Evolutionary conservation across 805 yeast genomes (phyloP), one percentile per base, ranked within the genome.

Genomic region (Komagataella phaffii): DNA sequence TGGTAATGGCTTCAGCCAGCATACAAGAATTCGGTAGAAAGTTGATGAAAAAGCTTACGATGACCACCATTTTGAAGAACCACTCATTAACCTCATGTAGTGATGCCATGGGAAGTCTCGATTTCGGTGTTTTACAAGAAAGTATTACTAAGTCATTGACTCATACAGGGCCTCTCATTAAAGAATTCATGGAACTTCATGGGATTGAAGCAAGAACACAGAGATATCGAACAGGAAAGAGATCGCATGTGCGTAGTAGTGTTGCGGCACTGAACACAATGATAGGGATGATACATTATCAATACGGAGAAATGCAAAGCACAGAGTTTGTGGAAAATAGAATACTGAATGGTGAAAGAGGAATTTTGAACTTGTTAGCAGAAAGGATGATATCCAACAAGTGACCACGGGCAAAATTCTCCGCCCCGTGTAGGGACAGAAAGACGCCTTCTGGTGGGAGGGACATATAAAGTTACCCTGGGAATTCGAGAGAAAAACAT

Each of bases 251-350:
- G 19, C 24, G 50, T 8, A 45, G 24, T 23, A 19, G 46, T 24
- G 30, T 24, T 10, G 14, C 17, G 7, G 48, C 63, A 4, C 30
- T 64, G 14, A 54, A 58, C 6, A 56, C 54, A 43, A 10, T 62
- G 12, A 49, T 59, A n/a, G 69, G 69, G 2, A 60, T 62, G 47
- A 51, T 65, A 6, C 50, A 55, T 45, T 55, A 53, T 7, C 59
- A 62, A 50, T 55, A 59, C 19, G 68, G 66, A 1, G 18, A 49
- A 2, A 36, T 36, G 2, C 55, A 53, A 24, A 53, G 59, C 17
- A 24, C 21, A 6, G 56, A 56, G 44, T 64, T 61, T 50, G 54
- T 64, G 6, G 59, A 57, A 46, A 61, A 64, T 6, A 64, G 64
- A 54, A 50, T 66, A 6, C 57, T 65, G 8, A 24, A 21, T 17